These are phyloP conservation scores for Oropetium thomaeum DNA, from an alignment of 176 grass and related monocot species.

Conservation along the genomic window DNA sequence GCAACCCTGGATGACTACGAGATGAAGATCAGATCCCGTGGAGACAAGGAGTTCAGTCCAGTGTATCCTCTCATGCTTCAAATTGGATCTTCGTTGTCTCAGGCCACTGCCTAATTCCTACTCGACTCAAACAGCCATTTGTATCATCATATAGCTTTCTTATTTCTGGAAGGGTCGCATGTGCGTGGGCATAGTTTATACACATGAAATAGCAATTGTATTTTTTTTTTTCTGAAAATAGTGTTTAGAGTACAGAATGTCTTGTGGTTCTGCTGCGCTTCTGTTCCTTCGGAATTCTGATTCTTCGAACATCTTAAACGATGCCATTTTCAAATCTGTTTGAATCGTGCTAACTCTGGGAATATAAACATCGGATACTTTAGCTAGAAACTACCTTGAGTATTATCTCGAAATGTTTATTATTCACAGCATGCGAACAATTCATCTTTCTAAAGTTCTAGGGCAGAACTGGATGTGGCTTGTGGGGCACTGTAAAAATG, in stretches of 20 bases:
- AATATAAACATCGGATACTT: background rate
- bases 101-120: conserved; percentile 22
- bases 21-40: conserved; percentile 55
- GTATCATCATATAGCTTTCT: conserved; percentile 42
- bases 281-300: conserved; percentile 5
- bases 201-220: conserved; percentile 35
- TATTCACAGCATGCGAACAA: too few relatives aligned
- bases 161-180: conserved; percentile 3
- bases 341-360: background rate
- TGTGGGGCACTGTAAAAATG: too few relatives aligned
- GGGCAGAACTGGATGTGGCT: too few relatives aligned
- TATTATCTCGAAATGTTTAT: too few relatives aligned
- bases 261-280: conserved; percentile 11
- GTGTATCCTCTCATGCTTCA: conserved; percentile 91
- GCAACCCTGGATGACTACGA: conserved; percentile 89
- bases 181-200: conserved; percentile 33
- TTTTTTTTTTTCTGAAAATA: conserved; percentile 35
- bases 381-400: too few relatives aligned
- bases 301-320: background rate
- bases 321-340: background rate
- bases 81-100: conserved; percentile 60
- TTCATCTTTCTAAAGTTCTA: background rate
- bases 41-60: conserved; percentile 81
- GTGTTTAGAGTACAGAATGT: conserved; percentile 8
- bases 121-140: background rate